phyloP scores from a whole-genome alignment of 257 asterid species.

The Penstemon barbatus region DNA sequence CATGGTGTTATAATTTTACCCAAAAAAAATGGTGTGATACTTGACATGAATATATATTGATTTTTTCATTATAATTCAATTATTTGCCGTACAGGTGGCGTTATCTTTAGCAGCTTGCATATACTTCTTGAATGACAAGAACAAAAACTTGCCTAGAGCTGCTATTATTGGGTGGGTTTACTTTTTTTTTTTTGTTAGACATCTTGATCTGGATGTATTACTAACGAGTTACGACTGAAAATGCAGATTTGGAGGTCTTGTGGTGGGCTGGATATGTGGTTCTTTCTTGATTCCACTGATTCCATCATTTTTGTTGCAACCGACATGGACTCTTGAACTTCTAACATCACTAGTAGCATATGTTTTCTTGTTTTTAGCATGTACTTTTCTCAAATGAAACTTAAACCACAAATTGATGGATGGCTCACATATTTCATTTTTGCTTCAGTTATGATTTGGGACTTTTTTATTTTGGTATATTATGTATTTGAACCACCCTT shows the following conservation, averaged over 20 bases:
- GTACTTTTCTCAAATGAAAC: conserved; percentile 84
- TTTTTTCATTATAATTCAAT: neutral
- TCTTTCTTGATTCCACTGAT: conserved; percentile 67
- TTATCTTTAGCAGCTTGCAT: conserved; percentile 91
- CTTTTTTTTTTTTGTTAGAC: neutral
- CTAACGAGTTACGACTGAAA: neutral
- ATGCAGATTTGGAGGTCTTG: conserved; percentile 81
- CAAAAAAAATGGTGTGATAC: no score
- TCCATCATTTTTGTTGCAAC: conserved; percentile 76
- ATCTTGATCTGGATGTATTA: conserved; percentile 24
- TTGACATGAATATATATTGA: no score
- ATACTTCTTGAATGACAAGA: conserved; percentile 94
- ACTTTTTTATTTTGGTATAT: neutral
- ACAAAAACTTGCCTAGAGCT: conserved; percentile 80
- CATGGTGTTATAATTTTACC: no score
- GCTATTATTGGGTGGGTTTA: conserved; percentile 76
- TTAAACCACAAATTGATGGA: neutral
- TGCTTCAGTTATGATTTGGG: conserved; percentile 4
- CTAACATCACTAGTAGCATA: conserved; percentile 79
- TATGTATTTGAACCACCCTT: neutral
- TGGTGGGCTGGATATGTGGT: conserved; percentile 83
- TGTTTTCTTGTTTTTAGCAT: conserved; percentile 67
- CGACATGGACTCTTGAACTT: conserved; percentile 89
- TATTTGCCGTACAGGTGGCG: conserved; percentile 62
- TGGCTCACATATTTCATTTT: conserved; percentile 16